Conservation (phyloP, 495 filamentous ascomycete genomes). For the Sphaerosporella brunnea region DNA sequence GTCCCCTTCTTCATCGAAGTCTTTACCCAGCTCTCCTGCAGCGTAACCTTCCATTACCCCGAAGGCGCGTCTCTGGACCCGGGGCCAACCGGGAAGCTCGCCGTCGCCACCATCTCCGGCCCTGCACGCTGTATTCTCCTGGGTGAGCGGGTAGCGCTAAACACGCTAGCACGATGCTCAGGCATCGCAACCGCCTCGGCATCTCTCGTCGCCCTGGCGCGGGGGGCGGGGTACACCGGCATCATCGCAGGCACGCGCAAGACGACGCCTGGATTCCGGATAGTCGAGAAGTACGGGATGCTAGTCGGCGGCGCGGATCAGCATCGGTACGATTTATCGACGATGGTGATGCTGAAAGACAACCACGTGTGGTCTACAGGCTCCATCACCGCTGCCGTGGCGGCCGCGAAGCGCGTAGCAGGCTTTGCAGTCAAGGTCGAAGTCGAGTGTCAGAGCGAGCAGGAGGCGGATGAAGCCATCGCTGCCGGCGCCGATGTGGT, state of each 20-base stretch:
- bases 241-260: slow-evolving; percentile 90
- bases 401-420: slow-evolving; percentile 62
- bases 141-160: slow-evolving; percentile 83
- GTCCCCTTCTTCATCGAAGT: slow-evolving; percentile 93
- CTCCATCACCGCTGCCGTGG: slow-evolving; percentile 66
- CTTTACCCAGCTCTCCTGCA: slow-evolving; percentile 75
- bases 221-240: slow-evolving; percentile 52
- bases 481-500: slow-evolving; percentile 80
- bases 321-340: slow-evolving; percentile 76
- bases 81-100: slow-evolving; percentile 36
- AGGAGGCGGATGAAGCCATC: slow-evolving; percentile 79
- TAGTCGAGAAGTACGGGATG: slow-evolving; percentile 98
- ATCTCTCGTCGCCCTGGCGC: slow-evolving; percentile 33
- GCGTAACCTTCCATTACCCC: slow-evolving; percentile 64
- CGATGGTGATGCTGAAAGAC: slow-evolving; percentile 98
- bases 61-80: slow-evolving; percentile 54
- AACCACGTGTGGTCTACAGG: slow-evolving; percentile 88
- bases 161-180: slow-evolving; percentile 78
- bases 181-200: slow-evolving; percentile 59
- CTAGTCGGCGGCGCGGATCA: slow-evolving; percentile 78
- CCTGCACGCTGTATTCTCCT: slow-evolving; percentile 74
- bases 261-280: slow-evolving; percentile 85
- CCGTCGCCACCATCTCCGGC: slow-evolving; percentile 66
- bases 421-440: slow-evolving; percentile 89
- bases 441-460: slow-evolving; percentile 78